These are phyloP conservation scores for Sisymbrium altissimum DNA, from an alignment of 345 rosid species.

Conservation along the genomic window DNA sequence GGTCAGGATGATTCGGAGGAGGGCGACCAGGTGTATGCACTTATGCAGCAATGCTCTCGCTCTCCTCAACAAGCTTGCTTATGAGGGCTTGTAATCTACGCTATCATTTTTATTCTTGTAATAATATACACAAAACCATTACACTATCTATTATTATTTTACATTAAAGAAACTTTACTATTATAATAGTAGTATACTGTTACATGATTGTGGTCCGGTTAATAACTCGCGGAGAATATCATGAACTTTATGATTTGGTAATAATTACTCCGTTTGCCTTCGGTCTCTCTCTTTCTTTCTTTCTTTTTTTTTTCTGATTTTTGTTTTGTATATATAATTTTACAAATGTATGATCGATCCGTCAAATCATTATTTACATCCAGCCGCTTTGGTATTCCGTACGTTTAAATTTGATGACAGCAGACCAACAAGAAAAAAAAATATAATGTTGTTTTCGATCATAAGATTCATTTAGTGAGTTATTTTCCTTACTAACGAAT, in stretches of 20 bases:
- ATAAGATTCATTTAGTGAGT: too few species aligned
- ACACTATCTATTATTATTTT: too few species aligned
- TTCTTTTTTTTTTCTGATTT: not conserved
- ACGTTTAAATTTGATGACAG: too few species aligned
- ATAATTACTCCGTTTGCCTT: not conserved
- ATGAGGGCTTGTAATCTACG: constrained; percentile 38
- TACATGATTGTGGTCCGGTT: not conserved
- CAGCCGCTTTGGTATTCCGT: not conserved
- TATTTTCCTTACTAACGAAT: too few species aligned
- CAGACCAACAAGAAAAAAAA: too few species aligned
- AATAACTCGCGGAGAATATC: not conserved
- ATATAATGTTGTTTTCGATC: too few species aligned
- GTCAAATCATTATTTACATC: not conserved
- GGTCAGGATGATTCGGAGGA: constrained; percentile 34
- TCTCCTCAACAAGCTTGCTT: constrained; percentile 66
- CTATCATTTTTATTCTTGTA: not conserved
- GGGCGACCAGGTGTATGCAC: constrained; percentile 45
- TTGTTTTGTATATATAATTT: not conserved
- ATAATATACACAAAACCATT: not conserved
- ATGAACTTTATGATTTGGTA: not conserved
- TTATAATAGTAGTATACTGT: too few species aligned
- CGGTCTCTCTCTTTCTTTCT: not conserved
- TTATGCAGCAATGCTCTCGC: constrained; percentile 86
- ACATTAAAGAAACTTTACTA: too few species aligned
- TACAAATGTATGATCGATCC: not conserved